phyloP scores from a whole-genome alignment of 306 rosid genomes.

The Luffa aegyptiaca region DNA sequence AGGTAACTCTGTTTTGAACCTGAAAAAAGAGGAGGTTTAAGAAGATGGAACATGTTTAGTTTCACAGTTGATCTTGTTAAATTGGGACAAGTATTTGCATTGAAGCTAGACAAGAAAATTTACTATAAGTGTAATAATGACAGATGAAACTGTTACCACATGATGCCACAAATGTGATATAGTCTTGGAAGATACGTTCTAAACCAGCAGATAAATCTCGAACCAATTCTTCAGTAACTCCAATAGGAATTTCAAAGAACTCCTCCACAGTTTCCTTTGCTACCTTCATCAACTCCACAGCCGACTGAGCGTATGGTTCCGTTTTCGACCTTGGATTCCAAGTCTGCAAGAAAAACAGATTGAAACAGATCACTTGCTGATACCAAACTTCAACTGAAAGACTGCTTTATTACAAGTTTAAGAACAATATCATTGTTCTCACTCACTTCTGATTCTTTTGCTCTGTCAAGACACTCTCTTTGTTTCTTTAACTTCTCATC shows the following conservation, averaged over 20 bases:
- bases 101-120: background rate
- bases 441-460: conserved; percentile 79
- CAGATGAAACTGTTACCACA: conserved; percentile 42
- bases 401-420: background rate
- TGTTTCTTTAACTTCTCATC: conserved; percentile 39
- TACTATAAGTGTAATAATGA: background rate
- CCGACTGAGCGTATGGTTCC: conserved; percentile 74
- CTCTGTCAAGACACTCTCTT: conserved; percentile 39
- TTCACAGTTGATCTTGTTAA: background rate
- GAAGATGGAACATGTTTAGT: background rate
- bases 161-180: conserved; percentile 59
- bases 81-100: background rate
- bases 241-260: conserved; percentile 69
- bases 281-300: conserved; percentile 42
- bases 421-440: background rate
- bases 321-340: conserved; percentile 95
- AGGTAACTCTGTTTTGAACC: conserved; percentile 77
- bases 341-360: conserved; percentile 32
- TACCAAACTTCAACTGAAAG: background rate
- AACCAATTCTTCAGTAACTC: conserved; percentile 60
- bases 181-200: conserved; percentile 52
- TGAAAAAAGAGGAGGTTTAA: conserved; percentile 17
- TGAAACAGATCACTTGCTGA: background rate
- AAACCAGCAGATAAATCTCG: conserved; percentile 68
- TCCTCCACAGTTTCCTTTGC: conserved; percentile 49